Evolutionary conservation across 495 filamentous ascomycete genomes (phyloP).

Genomic region (Penicillium flavigenum): DNA sequence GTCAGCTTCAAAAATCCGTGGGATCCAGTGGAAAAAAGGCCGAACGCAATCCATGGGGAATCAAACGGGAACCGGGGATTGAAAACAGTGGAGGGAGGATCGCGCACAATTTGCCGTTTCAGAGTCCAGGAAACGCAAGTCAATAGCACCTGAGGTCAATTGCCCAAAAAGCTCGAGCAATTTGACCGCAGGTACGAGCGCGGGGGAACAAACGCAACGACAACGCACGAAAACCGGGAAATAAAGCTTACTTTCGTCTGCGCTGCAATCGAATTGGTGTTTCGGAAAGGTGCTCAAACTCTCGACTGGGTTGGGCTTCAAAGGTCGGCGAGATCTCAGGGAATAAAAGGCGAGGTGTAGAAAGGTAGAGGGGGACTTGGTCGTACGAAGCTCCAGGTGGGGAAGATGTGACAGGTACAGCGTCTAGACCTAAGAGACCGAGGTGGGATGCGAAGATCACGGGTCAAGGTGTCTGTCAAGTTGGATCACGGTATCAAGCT

Average conservation of each 20-base stretch:
- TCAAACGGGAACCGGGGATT: background rate
- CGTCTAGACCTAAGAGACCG: conserved; percentile 8
- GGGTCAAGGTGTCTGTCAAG: background rate
- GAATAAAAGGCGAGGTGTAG: conserved; percentile 1
- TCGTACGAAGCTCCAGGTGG: background rate
- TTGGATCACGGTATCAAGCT: background rate
- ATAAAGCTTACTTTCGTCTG: conserved; percentile 25
- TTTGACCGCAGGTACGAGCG: conserved; percentile 1
- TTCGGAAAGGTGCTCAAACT: background rate
- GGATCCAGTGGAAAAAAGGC: conserved; percentile 5
- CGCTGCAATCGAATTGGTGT: conserved; percentile 13
- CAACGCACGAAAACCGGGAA: conserved; percentile 3
- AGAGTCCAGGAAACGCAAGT: background rate
- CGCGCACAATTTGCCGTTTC: background rate
- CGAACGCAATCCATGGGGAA: conserved; percentile 4
- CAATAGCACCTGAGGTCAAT: conserved; percentile 4
- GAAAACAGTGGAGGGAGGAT: background rate
- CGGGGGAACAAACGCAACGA: conserved; percentile 9
- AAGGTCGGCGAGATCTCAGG: background rate
- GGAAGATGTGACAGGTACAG: conserved; percentile 3
- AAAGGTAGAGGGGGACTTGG: background rate
- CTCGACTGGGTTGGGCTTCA: background rate
- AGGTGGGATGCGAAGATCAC: conserved; percentile 1
- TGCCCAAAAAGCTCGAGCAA: conserved; percentile 5
- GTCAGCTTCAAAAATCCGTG: conserved; percentile 6